A percentile compares a stretch with the other conserved stretches of the same genome.
These are phyloP conservation scores for Candida ficus DNA, from an alignment of 805 yeast genomes.

Conservation along the genomic window DNA sequence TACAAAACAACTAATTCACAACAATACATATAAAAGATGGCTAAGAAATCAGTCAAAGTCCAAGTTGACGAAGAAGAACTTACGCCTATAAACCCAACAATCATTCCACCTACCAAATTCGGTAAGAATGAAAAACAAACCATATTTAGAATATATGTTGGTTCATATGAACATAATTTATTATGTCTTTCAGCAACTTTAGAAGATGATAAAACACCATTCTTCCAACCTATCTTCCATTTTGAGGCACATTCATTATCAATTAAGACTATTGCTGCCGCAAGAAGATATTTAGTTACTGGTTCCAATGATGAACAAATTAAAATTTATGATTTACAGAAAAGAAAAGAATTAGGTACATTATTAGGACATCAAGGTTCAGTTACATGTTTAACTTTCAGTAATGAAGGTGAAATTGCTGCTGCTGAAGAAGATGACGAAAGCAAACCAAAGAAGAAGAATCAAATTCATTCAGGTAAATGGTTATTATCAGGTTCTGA, in stretches of 20 bases:
- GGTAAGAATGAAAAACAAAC: conserved; percentile 22
- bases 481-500: conserved; percentile 92
- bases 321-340: conserved; percentile 88
- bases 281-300: conserved; percentile 80
- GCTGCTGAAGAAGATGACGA: conserved; percentile 10
- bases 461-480: conserved; percentile 45
- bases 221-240: conserved; percentile 92
- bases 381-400: conserved; percentile 70
- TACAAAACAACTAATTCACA: neutral
- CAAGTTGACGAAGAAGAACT: conserved; percentile 7
- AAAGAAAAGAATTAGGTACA: conserved; percentile 90
- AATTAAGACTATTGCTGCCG: conserved; percentile 77
- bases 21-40: neutral
- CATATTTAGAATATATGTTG: conserved; percentile 75
- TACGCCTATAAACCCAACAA: conserved; percentile 21
- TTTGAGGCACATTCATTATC: conserved; percentile 92
- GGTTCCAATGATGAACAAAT: conserved; percentile 97
- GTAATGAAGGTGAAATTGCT: conserved; percentile 38
- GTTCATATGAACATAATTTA: conserved; percentile 92
- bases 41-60: conserved; percentile 11
- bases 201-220: conserved; percentile 43
- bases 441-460: neutral
- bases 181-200: conserved; percentile 76
- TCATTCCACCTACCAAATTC: conserved; percentile 14
- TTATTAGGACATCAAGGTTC: conserved; percentile 86